phyloP scores from a whole-genome alignment of 345 rosid genomes.

The Brassica cretica region DNA sequence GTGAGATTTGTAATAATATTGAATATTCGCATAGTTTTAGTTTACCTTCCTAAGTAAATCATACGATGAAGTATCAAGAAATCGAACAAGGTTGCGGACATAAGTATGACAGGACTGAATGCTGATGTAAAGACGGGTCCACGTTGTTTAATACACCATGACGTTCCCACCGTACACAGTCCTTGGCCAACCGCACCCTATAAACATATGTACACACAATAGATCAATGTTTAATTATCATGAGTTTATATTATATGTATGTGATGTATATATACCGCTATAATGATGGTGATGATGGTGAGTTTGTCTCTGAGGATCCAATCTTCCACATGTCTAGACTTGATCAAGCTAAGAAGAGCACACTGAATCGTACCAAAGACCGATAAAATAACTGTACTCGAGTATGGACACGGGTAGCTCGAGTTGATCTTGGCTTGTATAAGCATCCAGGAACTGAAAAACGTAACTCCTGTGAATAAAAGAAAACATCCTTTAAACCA shows the following conservation, averaged over 20 bases:
- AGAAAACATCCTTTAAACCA: constrained; percentile 53
- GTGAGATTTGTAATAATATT: not conserved
- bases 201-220: not conserved
- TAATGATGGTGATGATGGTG: constrained; percentile 43
- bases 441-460: constrained; percentile 59
- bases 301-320: constrained; percentile 54
- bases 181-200: constrained; percentile 45
- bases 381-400: constrained; percentile 61
- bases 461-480: constrained; percentile 34
- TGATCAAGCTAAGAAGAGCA: constrained; percentile 45
- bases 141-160: constrained; percentile 50
- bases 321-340: constrained; percentile 35
- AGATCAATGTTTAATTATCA: not conserved
- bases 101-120: constrained; percentile 43
- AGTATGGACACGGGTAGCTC: constrained; percentile 57
- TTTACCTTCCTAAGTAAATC: constrained; percentile 38
- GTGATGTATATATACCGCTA: constrained; percentile 45
- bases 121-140: constrained; percentile 51
- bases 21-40: not conserved
- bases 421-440: constrained; percentile 53
- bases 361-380: constrained; percentile 58
- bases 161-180: constrained; percentile 44
- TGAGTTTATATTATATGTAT: constrained; percentile 12
- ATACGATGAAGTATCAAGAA: constrained; percentile 34
- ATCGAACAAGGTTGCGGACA: constrained; percentile 37